These are phyloP conservation scores for Eremochloa ophiuroides DNA, from an alignment of 176 grass and related monocot genomes.

Conservation along the genomic window DNA sequence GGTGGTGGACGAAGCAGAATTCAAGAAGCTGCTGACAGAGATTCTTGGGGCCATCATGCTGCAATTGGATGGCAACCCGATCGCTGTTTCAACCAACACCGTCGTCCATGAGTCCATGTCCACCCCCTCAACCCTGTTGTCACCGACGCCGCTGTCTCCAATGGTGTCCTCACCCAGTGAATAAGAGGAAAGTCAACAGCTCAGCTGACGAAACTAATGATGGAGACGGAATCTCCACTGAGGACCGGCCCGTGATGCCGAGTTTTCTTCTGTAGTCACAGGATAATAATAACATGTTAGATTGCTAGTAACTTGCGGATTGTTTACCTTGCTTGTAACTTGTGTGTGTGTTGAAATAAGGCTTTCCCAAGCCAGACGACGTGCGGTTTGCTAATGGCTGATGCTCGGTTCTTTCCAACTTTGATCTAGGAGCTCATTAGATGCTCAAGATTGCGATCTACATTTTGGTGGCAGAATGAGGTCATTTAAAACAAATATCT, in stretches of 20 bases:
- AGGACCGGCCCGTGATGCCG: neutral
- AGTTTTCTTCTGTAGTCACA: neutral
- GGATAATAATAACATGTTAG: neutral
- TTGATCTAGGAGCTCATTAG: too few relatives aligned
- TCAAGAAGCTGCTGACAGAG: constrained; percentile 73
- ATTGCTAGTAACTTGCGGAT: neutral
- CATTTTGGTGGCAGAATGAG: too few relatives aligned
- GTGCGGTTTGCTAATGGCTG: too few relatives aligned
- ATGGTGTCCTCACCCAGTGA: constrained; percentile 36
- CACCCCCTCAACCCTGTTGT: constrained; percentile 41
- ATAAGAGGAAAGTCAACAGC: neutral
- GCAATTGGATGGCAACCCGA: constrained; percentile 63
- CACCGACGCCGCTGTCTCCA: constrained; percentile 17
- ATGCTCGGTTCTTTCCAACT: too few relatives aligned
- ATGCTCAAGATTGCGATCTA: too few relatives aligned
- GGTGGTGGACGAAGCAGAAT: constrained; percentile 55
- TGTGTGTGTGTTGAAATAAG: neutral
- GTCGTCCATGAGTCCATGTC: constrained; percentile 73
- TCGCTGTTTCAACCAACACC: constrained; percentile 60
- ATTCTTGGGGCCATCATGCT: constrained; percentile 79
- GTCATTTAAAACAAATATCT: too few relatives aligned
- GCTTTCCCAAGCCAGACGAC: neutral
- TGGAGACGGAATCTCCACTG: neutral
- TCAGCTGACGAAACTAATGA: neutral
- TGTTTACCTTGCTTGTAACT: neutral